These are phyloP conservation scores for Umbelopsis sp. DNA, from an alignment of 371 early-diverging fungal species.

Conservation along the genomic window DNA sequence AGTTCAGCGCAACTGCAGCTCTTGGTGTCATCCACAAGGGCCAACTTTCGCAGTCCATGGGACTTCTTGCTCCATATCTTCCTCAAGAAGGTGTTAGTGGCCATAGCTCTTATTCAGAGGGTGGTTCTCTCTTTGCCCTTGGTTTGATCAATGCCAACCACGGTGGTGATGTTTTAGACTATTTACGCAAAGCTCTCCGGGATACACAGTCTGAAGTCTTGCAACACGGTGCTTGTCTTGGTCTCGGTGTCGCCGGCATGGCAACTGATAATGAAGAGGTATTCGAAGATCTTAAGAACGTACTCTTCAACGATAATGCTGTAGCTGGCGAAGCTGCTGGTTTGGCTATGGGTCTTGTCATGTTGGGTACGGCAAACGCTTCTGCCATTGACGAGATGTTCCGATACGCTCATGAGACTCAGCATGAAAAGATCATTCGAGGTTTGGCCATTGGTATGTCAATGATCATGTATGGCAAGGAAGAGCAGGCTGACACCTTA, in stretches of 20 bases:
- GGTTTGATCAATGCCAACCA: slow-evolving; percentile 98
- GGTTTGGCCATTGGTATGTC: slow-evolving; percentile 94
- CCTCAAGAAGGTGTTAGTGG: slow-evolving; percentile 86
- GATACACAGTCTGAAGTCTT: slow-evolving; percentile 87
- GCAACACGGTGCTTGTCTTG: slow-evolving; percentile 98
- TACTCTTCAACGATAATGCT: slow-evolving; percentile 92
- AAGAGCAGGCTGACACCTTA: slow-evolving; percentile 89
- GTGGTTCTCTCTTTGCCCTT: slow-evolving; percentile 97
- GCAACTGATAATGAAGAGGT: slow-evolving; percentile 88
- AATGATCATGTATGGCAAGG: slow-evolving; percentile 94
- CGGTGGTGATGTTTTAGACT: slow-evolving; percentile 79
- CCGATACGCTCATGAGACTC: slow-evolving; percentile 94
- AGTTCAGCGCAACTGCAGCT: slow-evolving; percentile 98
- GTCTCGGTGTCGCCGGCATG: slow-evolving; percentile 97
- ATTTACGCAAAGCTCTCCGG: slow-evolving; percentile 81
- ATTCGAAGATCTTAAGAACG: slow-evolving; percentile 85
- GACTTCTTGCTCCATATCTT: slow-evolving; percentile 90
- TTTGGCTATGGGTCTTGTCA: slow-evolving; percentile 96
- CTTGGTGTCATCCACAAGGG: slow-evolving; percentile 99
- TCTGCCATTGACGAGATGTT: slow-evolving; percentile 92
- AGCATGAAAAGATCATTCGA: slow-evolving; percentile 98
- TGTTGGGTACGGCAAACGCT: slow-evolving; percentile 90
- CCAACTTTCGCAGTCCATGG: slow-evolving; percentile 85
- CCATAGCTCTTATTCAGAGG: slow-evolving; percentile 91
- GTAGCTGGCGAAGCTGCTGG: slow-evolving; percentile 98